Evolutionary conservation across 192 early-diverging fungal genomes (phyloP), one percentile per base, ranked within the genome.

Genomic region (Coemansia sp.): DNA sequence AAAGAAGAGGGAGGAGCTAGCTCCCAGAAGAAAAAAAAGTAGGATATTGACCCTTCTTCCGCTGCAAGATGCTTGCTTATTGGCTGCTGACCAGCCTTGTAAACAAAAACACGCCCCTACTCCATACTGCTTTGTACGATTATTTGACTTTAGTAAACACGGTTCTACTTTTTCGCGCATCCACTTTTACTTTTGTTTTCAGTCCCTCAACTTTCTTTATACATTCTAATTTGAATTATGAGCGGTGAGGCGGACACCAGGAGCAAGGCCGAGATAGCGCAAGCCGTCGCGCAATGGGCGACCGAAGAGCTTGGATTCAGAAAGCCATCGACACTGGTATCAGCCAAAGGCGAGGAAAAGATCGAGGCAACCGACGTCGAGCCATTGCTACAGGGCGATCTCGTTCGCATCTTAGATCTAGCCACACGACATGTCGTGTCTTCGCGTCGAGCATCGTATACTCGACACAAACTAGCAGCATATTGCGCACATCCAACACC

Each of bases 221-320:
- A 27, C 50, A 3, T 29, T 52, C 24, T 47, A 52, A 3, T 52
- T 24, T 24, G 7, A 45, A 20, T 3, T 2, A 70, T 73, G 68
- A 49, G 41, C 29, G 41, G 41, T 5, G 20, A 55, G 2, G 56
- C 12, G 15, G 47, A 9, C 22, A 20, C 50, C 0, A 15, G 40
- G 10, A 68, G 64, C 64, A 82, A 82, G 55, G 38, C 64, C 15
- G 68, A 73, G 37, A 45, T 43, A 11, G 79, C 79, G 30, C 50
- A 61, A 47, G 63, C 64, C 12, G 63, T 83, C 40, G 71, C 76
- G 11, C 53, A 61, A 29, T 83, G 80, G 80, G 80, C 80, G 15
- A 83, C 72, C 3, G 20, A 75, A 13, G 80, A 78, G 58, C 76
- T 83, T 12, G 80, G 80, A 20, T 83, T 78, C 34, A 61, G 80